Base-by-base conservation (phyloP, 805 yeast species). In the Myxozyma monticola region DNA sequence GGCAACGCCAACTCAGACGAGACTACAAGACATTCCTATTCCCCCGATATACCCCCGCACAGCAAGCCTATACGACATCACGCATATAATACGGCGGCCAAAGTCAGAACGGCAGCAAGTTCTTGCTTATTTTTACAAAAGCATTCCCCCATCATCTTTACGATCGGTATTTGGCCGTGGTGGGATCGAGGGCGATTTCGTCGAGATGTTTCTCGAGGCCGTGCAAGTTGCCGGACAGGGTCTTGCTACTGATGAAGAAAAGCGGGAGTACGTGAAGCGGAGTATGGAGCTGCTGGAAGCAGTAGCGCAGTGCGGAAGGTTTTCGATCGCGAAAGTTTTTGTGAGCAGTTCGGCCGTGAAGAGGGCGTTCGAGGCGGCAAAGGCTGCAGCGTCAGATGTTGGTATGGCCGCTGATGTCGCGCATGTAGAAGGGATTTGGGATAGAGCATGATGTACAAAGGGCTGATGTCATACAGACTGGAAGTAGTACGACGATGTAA, bases 31-130 rank as follows among this genome's bases (percentile, higher is more conserved):
- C 7, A 15, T 42, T 8, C 36, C 15, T 2, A 40, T 47, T 5
- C 43, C 51, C 7, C n/a, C 14, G 3, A 18, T 45, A 18, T 43
- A 25, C 25, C 56, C 56, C 9, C 18, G 20, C 7, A 37, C 31
- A 4, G 28, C 39, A 3, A 42, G 33, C 18, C 35, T 51, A 10
- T 51, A 51, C 39, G 56, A 51, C 21, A 26, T 48, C 10, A 51
- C 53, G 4, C 49, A 43, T 9, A 46, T 48, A n/a, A 17, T 51
- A 14, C 49, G 56, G 15, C 50, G 53, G 18, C 53, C 56, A 10
- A 30, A 30, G 20, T 30, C 39, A 17, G 53, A 51, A 18, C 45
- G 38, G n/a, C 22, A 24, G 18, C 35, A 42, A 18, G 52, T 51
- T 1, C 39, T 48, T 20, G 38, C 49, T 3, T 48, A 36, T 37